Percentiles rank a stretch among this genome's conserved stretches.
These are phyloP conservation scores for Mycena haematopus DNA, from an alignment of 768 basidiomycete genomes.

Conservation along the genomic window DNA sequence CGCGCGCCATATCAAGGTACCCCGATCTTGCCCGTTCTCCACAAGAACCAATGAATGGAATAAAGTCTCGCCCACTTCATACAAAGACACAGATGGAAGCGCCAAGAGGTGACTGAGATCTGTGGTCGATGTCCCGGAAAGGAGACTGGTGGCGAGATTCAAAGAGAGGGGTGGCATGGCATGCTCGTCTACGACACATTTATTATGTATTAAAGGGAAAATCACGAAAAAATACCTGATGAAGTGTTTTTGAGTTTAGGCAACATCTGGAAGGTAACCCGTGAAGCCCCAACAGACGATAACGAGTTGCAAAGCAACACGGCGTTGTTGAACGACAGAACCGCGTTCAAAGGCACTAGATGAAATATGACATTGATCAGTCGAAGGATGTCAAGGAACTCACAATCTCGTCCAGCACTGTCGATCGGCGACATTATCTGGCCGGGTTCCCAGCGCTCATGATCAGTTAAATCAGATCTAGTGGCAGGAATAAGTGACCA, in stretches of 20 bases:
- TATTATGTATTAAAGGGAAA: constrained; percentile 35
- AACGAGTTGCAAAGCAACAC: constrained; percentile 61
- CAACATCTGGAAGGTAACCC: constrained; percentile 50
- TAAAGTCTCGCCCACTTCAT: constrained; percentile 54
- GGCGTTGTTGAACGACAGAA: constrained; percentile 61
- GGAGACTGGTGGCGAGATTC: constrained; percentile 44
- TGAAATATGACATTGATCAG: constrained; percentile 18
- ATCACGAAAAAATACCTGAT: constrained; percentile 27
- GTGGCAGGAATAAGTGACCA: constrained; percentile 10
- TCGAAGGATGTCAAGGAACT: constrained; percentile 30
- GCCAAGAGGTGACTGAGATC: constrained; percentile 68
- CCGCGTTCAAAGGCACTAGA: constrained; percentile 64
- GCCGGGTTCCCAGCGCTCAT: constrained; percentile 56
- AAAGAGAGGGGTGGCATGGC: background rate
- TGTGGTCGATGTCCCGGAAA: constrained; percentile 56
- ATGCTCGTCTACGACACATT: background rate
- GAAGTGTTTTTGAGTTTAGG: constrained; percentile 39
- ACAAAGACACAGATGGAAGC: constrained; percentile 44
- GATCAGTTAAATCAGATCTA: constrained; percentile 61
- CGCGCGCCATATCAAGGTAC: constrained; percentile 50
- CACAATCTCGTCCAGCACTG: constrained; percentile 58
- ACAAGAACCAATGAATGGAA: constrained; percentile 52
- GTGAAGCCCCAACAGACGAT: constrained; percentile 46
- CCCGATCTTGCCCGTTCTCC: constrained; percentile 47
- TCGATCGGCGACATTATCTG: constrained; percentile 51